Evolutionary conservation across 306 rosid genomes (phyloP).

Genomic region (Abrus precatorius): DNA sequence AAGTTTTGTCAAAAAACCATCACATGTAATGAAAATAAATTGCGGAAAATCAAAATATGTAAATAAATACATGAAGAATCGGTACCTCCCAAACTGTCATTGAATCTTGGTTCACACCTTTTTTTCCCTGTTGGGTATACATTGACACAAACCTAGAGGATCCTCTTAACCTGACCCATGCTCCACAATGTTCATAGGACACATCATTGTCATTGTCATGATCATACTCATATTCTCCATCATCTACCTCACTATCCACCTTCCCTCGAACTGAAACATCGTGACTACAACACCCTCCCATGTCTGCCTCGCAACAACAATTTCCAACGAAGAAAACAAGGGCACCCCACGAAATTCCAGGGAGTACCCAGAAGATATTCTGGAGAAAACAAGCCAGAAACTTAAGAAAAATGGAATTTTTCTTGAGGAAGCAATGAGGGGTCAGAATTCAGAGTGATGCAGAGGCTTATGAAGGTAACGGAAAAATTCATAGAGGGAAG

Average conservation of each 20-base stretch:
- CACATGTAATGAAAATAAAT: slow-evolving; percentile 20
- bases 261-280: slow-evolving; percentile 45
- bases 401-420: slow-evolving; percentile 15
- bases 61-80: neutral
- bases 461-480: slow-evolving; percentile 4
- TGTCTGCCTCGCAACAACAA: slow-evolving; percentile 27
- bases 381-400: slow-evolving; percentile 31
- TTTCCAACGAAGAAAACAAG: neutral
- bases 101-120: slow-evolving; percentile 93
- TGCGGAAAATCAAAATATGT: neutral
- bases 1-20: neutral
- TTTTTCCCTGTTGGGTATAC: slow-evolving; percentile 81
- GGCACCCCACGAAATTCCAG: slow-evolving; percentile 46
- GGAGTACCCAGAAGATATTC: slow-evolving; percentile 44
- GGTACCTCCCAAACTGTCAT: slow-evolving; percentile 92
- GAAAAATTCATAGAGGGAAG: neutral
- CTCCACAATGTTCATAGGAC: slow-evolving; percentile 51
- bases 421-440: neutral
- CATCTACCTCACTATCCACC: slow-evolving; percentile 52
- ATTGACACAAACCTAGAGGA: slow-evolving; percentile 68
- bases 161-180: slow-evolving; percentile 62
- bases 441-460: neutral
- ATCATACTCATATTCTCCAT: slow-evolving; percentile 44
- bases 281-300: slow-evolving; percentile 77
- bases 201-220: slow-evolving; percentile 47